Conservation (phyloP, 169 alveolate species). For the Plasmodium fragile region DNA sequence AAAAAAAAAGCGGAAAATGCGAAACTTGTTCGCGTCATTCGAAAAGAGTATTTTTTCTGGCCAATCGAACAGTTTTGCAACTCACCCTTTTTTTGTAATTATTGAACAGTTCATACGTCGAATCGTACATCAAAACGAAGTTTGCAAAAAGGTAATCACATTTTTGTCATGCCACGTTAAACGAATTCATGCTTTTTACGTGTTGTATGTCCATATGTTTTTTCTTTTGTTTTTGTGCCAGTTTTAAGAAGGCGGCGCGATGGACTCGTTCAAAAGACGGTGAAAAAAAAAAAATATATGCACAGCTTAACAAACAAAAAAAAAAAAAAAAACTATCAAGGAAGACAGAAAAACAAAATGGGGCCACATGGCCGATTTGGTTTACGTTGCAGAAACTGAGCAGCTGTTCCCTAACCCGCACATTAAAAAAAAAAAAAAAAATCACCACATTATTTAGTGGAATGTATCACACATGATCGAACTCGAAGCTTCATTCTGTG, state of each 20-base stretch:
- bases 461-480: not conserved
- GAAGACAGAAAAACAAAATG: not conserved
- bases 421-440: not conserved
- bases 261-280: not conserved
- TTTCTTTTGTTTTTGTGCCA: not conserved
- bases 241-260: not conserved
- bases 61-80: not conserved
- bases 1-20: not conserved
- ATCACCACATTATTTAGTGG: not conserved
- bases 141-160: not conserved
- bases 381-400: not conserved
- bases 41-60: not conserved
- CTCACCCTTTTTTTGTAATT: not conserved
- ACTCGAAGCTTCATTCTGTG: not conserved
- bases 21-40: not conserved
- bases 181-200: not conserved
- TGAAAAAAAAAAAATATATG: too few species aligned
- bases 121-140: not conserved
- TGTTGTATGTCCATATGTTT: not conserved
- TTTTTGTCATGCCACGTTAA: not conserved
- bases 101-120: not conserved
- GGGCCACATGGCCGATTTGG: not conserved
- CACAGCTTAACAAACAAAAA: not conserved
- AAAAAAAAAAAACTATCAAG: too few species aligned
- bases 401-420: not conserved